phyloP scores from a whole-genome alignment of 73 alveolate genomes.

The Breviolum minutum region DNA sequence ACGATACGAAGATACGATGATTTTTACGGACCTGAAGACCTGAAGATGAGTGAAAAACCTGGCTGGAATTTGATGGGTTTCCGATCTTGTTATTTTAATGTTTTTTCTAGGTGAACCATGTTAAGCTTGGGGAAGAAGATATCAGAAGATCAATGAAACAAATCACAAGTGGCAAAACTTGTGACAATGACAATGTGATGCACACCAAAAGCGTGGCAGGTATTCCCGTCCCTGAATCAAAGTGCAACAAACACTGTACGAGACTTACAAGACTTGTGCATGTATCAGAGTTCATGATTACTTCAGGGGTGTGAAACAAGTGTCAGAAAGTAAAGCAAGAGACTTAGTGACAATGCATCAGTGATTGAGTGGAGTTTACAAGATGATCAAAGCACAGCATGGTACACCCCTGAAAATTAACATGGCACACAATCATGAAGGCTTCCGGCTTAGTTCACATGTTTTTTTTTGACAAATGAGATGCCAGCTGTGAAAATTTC shows the following conservation, averaged over 20 bases:
- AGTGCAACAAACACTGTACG: conserved; percentile 7
- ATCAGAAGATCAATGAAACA: background rate
- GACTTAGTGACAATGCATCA: too few species aligned
- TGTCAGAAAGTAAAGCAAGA: too few species aligned
- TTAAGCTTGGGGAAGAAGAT: background rate
- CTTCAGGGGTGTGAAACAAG: too few species aligned
- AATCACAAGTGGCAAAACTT: background rate
- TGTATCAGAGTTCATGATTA: too few species aligned
- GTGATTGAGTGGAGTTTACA: too few species aligned
- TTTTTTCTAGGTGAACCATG: background rate
- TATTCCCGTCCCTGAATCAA: conserved; percentile 33
- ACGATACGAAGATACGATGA: background rate
- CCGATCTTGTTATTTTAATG: background rate
- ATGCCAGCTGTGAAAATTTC: background rate
- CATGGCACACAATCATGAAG: too few species aligned
- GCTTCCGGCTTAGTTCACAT: too few species aligned
- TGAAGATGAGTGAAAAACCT: background rate
- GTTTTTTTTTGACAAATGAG: background rate
- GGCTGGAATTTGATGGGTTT: background rate
- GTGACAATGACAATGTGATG: background rate
- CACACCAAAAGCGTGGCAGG: background rate
- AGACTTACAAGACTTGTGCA: background rate
- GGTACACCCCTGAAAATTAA: too few species aligned
- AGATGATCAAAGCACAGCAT: too few species aligned
- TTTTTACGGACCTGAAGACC: background rate